Conservation (phyloP, 768 basidiomycete species). For the Phylloporus rhodoxanthus region DNA sequence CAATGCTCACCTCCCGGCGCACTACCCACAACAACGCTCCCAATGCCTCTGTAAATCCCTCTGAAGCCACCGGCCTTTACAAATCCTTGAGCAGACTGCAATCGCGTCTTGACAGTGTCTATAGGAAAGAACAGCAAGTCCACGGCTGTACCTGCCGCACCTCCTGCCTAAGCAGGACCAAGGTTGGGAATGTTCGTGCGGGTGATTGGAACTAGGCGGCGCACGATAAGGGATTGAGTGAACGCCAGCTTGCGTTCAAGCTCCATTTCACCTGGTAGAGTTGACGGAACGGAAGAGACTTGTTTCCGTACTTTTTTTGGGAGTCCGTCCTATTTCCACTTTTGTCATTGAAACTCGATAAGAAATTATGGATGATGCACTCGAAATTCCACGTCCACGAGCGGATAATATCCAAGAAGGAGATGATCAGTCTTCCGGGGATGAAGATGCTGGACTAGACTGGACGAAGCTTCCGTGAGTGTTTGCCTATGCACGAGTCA, state of each 20-base stretch:
- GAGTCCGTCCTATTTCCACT: not conserved
- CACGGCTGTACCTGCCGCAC: conserved; percentile 86
- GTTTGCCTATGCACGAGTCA: conserved; percentile 1
- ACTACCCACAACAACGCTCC: conserved; percentile 90
- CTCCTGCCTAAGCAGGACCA: conserved; percentile 61
- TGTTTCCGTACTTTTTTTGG: not conserved
- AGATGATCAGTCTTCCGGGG: conserved; percentile 53
- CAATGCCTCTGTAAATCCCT: conserved; percentile 90
- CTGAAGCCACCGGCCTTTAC: conserved; percentile 77
- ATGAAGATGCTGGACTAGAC: conserved; percentile 73
- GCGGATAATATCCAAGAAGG: conserved; percentile 18
- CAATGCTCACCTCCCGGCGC: conserved; percentile 78
- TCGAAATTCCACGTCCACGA: conserved; percentile 39
- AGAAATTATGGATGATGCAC: conserved; percentile 52
- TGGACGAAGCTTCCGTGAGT: conserved; percentile 73
- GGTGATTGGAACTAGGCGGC: conserved; percentile 14
- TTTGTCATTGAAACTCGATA: not conserved
- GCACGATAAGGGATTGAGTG: conserved; percentile 43
- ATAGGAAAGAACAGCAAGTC: conserved; percentile 96
- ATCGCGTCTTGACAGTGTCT: conserved; percentile 93
- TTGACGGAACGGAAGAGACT: conserved; percentile 4
- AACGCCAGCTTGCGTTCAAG: conserved; percentile 36
- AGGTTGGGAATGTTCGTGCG: conserved; percentile 11
- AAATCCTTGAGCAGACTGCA: conserved; percentile 88
- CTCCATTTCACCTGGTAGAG: conserved; percentile 20